These are phyloP conservation scores for Epithemia pelagica DNA, from an alignment of 108 stramenopile genomes.

Conservation along the genomic window DNA sequence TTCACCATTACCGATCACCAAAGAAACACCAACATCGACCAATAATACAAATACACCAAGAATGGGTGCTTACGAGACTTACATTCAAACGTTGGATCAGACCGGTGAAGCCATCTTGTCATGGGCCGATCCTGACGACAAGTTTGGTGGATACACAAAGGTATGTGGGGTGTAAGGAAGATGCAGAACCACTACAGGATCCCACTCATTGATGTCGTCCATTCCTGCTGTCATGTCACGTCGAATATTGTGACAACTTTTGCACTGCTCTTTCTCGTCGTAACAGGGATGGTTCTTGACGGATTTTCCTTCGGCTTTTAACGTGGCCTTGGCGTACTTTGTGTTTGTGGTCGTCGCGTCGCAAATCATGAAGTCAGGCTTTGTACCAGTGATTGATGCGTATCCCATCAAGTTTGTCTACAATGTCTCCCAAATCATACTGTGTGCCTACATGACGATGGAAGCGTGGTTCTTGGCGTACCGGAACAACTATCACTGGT, in stretches of 20 bases:
- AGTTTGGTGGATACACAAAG: no score
- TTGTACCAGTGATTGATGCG: constrained; percentile 65
- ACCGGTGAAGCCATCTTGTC: constrained; percentile 68
- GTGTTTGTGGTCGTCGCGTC: constrained; percentile 78
- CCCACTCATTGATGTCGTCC: no score
- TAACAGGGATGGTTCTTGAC: constrained; percentile 80
- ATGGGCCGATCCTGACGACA: constrained; percentile 75
- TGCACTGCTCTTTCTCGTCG: no score
- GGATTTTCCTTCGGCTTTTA: constrained; percentile 71
- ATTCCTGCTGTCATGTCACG: no score
- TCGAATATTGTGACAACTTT: no score
- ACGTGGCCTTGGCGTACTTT: constrained; percentile 70
- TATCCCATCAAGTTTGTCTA: constrained; percentile 94
- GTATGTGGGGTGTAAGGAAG: no score
- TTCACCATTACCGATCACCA: no score
- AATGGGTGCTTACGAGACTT: constrained; percentile 33
- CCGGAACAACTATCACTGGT: constrained; percentile 75
- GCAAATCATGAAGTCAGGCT: constrained; percentile 43
- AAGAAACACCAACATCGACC: no score
- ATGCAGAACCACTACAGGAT: no score
- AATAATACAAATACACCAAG: no score
- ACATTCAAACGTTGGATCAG: constrained; percentile 43
- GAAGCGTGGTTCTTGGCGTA: constrained; percentile 88
- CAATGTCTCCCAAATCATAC: constrained; percentile 98
- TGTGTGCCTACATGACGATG: constrained; percentile 98